Evolutionary conservation across 1,284 basidiomycete species (phyloP).

Genomic region (Fistulinella staudtii): DNA sequence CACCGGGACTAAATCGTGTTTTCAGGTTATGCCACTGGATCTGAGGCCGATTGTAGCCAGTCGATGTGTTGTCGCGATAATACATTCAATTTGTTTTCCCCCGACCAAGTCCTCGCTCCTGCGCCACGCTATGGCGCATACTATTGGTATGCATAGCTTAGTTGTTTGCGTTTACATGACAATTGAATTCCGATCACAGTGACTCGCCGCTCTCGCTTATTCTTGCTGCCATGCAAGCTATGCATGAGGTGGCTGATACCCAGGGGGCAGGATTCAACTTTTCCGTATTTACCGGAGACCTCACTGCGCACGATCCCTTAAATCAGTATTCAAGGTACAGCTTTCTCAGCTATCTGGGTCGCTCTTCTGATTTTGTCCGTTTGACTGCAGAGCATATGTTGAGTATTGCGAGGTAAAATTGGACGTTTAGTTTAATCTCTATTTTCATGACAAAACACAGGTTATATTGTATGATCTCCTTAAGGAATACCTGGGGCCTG

Average conservation of each 20-base stretch:
- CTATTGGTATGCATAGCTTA: slow-evolving; percentile 40
- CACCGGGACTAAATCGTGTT: neutral
- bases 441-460: slow-evolving; percentile 31
- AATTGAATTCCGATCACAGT: slow-evolving; percentile 39
- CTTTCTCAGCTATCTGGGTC: neutral
- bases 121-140: slow-evolving; percentile 67
- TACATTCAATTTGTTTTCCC: slow-evolving; percentile 47
- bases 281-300: slow-evolving; percentile 71
- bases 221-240: slow-evolving; percentile 59
- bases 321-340: slow-evolving; percentile 59
- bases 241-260: slow-evolving; percentile 64
- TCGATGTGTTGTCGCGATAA: slow-evolving; percentile 65
- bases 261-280: slow-evolving; percentile 57
- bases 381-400: slow-evolving; percentile 38
- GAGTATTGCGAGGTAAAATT: slow-evolving; percentile 51
- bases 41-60: slow-evolving; percentile 68
- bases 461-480: slow-evolving; percentile 60
- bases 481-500: slow-evolving; percentile 52
- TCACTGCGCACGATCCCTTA: slow-evolving; percentile 68
- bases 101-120: slow-evolving; percentile 45
- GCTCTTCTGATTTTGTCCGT: neutral
- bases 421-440: neutral
- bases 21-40: slow-evolving; percentile 61
- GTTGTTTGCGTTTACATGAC: too few relatives aligned
- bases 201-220: slow-evolving; percentile 64